phyloP scores from a whole-genome alignment of 305 asterid species.

The Plantago rigida region DNA sequence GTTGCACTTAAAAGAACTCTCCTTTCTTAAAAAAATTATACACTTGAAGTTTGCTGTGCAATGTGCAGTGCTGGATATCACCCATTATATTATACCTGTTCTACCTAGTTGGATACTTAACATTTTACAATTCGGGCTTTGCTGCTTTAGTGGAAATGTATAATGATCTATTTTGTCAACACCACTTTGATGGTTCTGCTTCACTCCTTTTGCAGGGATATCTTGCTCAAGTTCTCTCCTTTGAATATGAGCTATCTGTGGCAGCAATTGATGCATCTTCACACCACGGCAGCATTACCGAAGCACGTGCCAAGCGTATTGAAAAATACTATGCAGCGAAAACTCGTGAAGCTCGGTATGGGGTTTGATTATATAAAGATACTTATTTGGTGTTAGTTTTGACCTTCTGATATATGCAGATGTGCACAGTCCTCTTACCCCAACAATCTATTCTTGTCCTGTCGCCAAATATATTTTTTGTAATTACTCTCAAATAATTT shows the following conservation, averaged over 20 bases:
- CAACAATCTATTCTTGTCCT: neutral
- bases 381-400: constrained; percentile 12
- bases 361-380: constrained; percentile 1
- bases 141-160: neutral
- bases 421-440: neutral
- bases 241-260: constrained; percentile 64
- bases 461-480: neutral
- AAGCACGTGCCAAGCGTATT: constrained; percentile 69
- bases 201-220: constrained; percentile 51
- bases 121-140: constrained; percentile 3
- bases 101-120: neutral
- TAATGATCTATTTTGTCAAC: neutral
- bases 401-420: constrained; percentile 7
- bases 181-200: constrained; percentile 16
- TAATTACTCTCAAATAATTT: no score
- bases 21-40: neutral
- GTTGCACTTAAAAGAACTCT: constrained; percentile 1
- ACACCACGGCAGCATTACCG: constrained; percentile 69
- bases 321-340: constrained; percentile 68
- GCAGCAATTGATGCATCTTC: constrained; percentile 83
- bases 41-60: neutral
- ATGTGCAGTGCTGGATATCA: no score
- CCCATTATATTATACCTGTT: neutral
- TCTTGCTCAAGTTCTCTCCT: constrained; percentile 87
- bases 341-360: constrained; percentile 47